phyloP scores from a whole-genome alignment of 2,329 filamentous ascomycete species.

The Periconia sp. region DNA sequence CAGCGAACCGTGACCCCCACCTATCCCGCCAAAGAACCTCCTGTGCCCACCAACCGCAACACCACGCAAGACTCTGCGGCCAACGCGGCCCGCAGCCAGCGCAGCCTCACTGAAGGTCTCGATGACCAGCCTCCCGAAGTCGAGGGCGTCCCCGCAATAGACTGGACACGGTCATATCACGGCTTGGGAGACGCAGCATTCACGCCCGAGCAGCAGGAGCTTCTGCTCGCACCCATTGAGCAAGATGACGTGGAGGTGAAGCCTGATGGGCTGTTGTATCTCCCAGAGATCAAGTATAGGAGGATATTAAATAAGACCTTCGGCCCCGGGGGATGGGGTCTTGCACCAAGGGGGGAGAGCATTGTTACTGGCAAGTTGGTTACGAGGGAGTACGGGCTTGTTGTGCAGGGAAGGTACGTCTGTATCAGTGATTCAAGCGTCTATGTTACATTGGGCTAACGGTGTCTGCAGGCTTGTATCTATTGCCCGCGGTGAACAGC shows the following conservation, averaged over 20 bases:
- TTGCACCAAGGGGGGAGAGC: conserved; percentile 85
- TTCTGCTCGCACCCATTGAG: conserved; percentile 71
- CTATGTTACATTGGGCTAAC: background rate
- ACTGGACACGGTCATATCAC: conserved; percentile 87
- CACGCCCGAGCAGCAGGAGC: conserved; percentile 68
- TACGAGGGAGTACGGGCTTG: conserved; percentile 90
- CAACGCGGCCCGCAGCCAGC: conserved; percentile 34
- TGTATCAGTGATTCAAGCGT: too few species aligned
- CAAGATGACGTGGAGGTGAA: conserved; percentile 91
- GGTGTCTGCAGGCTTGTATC: conserved; percentile 77
- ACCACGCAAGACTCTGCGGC: conserved; percentile 32
- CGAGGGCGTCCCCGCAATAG: conserved; percentile 62
- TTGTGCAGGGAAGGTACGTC: conserved; percentile 83
- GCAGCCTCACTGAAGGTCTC: conserved; percentile 58
- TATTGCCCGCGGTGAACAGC: conserved; percentile 91
- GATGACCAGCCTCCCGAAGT: conserved; percentile 56
- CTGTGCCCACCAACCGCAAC: conserved; percentile 39
- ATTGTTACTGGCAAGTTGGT: conserved; percentile 81
- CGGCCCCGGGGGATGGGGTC: conserved; percentile 92
- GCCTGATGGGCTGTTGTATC: conserved; percentile 93
- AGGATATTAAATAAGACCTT: conserved; percentile 89
- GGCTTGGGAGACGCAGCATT: conserved; percentile 77
- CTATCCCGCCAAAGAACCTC: conserved; percentile 39
- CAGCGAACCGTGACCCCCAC: conserved; percentile 34
- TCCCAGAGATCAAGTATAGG: conserved; percentile 98